phyloP scores from a whole-genome alignment of 2,329 filamentous ascomycete genomes.

The Colletotrichum spaethianum region DNA sequence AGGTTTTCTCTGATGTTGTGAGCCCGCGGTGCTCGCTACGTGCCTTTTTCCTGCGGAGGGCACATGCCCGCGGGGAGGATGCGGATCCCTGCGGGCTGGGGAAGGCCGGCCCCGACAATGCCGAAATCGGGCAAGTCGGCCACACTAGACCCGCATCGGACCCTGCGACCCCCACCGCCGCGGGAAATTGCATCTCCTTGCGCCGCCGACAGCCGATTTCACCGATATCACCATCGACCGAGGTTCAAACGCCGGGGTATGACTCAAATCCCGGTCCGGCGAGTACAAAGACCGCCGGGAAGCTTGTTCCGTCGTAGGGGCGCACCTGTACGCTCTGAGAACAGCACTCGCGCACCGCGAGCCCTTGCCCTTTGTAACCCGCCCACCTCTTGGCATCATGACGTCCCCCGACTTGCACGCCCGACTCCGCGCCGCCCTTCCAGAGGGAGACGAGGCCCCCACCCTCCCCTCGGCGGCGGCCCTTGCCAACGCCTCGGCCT shows the following conservation, averaged over 20 bases:
- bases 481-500: constrained; percentile 55
- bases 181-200: background rate
- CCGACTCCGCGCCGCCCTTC: constrained; percentile 32
- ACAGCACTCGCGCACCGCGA: background rate
- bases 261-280: constrained; percentile 11
- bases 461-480: constrained; percentile 56
- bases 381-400: background rate
- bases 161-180: background rate
- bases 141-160: constrained; percentile 18
- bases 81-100: background rate
- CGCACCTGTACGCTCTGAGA: background rate
- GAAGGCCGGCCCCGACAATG: background rate
- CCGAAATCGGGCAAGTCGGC: constrained; percentile 20
- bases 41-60: background rate
- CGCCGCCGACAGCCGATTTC: background rate
- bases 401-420: constrained; percentile 29
- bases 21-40: background rate
- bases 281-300: background rate
- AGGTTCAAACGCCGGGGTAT: constrained; percentile 20
- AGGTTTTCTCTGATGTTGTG: background rate
- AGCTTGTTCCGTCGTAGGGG: background rate
- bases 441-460: constrained; percentile 40
- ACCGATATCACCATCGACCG: background rate
- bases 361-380: background rate
- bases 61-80: background rate